phyloP scores from a whole-genome alignment of 1,139 yeast species.

The Hanseniaspora sp. region DNA sequence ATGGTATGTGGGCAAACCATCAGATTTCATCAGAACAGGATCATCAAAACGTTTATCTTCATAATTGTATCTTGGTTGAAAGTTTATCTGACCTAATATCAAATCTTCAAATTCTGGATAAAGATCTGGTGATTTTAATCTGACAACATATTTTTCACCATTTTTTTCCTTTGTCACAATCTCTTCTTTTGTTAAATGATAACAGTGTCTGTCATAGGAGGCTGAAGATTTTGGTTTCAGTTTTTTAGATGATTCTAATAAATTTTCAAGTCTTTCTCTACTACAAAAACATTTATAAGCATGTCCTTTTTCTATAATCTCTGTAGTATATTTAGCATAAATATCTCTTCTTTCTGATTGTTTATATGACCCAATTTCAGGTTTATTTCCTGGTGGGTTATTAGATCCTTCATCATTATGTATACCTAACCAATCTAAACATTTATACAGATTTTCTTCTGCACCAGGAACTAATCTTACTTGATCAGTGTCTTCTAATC shows the following conservation, averaged over 20 bases:
- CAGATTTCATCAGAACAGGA: conserved; percentile 77
- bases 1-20: conserved; percentile 90
- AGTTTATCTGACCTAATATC: conserved; percentile 61
- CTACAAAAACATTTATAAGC: conserved; percentile 86
- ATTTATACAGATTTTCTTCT: conserved; percentile 64
- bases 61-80: conserved; percentile 69
- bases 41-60: conserved; percentile 75
- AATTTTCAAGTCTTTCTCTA: conserved; percentile 56
- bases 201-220: conserved; percentile 78
- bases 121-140: conserved; percentile 57
- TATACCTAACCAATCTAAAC: conserved; percentile 68
- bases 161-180: conserved; percentile 30
- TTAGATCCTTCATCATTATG: conserved; percentile 58
- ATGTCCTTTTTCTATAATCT: conserved; percentile 48
- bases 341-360: conserved; percentile 70
- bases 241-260: conserved; percentile 61
- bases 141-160: conserved; percentile 37
- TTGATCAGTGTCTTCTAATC: conserved; percentile 89
- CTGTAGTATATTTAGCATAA: conserved; percentile 47
- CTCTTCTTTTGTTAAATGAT: conserved; percentile 35
- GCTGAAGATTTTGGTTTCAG: conserved; percentile 84
- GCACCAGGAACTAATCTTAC: conserved; percentile 70
- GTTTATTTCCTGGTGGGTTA: conserved; percentile 33
- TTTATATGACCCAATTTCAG: conserved; percentile 54
- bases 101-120: conserved; percentile 63